A percentile compares a stretch with the other conserved stretches of the same genome.
These are phyloP conservation scores for Ophiostoma sp. DNA, from an alignment of 2,329 filamentous ascomycete genomes.

Conservation along the genomic window DNA sequence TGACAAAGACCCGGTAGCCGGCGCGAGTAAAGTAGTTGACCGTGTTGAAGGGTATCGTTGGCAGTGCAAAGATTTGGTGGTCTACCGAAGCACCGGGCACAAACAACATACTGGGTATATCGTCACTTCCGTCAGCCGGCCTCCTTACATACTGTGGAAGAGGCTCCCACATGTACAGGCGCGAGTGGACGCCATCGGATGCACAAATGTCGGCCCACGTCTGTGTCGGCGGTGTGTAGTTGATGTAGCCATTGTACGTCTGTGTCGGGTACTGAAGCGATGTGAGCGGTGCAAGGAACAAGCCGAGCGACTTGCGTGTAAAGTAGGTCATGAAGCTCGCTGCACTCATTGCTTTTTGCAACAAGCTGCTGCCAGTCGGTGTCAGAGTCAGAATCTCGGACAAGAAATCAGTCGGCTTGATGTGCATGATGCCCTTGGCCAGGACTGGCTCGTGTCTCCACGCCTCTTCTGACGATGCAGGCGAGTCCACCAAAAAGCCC, in stretches of 20 bases:
- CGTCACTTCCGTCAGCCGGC: constrained; percentile 22
- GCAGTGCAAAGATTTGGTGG: constrained; percentile 62
- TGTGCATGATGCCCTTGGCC: constrained; percentile 61
- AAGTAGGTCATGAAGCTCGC: constrained; percentile 58
- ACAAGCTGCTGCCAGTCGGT: constrained; percentile 49
- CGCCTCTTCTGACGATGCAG: constrained; percentile 40
- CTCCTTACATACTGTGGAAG: constrained; percentile 42
- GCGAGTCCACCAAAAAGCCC: constrained; percentile 13
- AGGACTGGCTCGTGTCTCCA: constrained; percentile 44
- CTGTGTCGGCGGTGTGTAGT: constrained; percentile 48
- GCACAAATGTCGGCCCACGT: constrained; percentile 50
- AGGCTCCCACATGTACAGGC: constrained; percentile 60
- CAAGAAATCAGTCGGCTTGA: constrained; percentile 54
- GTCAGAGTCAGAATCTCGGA: constrained; percentile 57
- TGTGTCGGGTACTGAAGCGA: constrained; percentile 56
- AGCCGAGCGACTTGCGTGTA: constrained; percentile 51
- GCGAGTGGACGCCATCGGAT: constrained; percentile 53
- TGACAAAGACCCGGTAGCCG: constrained; percentile 61
- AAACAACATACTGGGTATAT: constrained; percentile 56
- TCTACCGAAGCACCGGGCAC: constrained; percentile 64
- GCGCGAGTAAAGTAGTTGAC: constrained; percentile 62
- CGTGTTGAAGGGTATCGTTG: constrained; percentile 63
- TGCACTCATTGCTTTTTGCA: constrained; percentile 48
- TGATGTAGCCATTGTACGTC: constrained; percentile 52
- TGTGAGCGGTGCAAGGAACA: constrained; percentile 57